Evolutionary conservation across 768 basidiomycete species (phyloP).

Genomic region (Lactarius akahatsu): DNA sequence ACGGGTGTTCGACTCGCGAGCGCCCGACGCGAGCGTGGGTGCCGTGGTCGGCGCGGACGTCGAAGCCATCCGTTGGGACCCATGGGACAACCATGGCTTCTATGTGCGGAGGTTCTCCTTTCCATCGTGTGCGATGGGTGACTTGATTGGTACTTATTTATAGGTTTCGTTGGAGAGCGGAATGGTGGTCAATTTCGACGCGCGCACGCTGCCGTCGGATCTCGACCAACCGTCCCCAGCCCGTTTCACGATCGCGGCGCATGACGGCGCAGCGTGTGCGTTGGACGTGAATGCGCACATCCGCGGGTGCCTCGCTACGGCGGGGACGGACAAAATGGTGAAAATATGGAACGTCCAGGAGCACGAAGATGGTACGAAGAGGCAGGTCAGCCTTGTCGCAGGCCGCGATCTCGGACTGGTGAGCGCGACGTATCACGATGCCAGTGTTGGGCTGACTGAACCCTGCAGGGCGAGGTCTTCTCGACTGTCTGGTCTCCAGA

Average conservation of each 20-base stretch:
- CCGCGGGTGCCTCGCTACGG: conserved; percentile 88
- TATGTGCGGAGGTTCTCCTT: conserved; percentile 55
- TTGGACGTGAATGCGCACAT: conserved; percentile 91
- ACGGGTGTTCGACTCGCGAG: conserved; percentile 86
- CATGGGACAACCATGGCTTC: conserved; percentile 85
- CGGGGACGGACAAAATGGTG: conserved; percentile 92
- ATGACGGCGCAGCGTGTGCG: conserved; percentile 86
- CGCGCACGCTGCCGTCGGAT: conserved; percentile 73
- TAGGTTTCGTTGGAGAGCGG: conserved; percentile 96
- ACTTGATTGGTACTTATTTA: neutral
- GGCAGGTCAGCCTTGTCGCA: conserved; percentile 78
- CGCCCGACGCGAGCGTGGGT: conserved; percentile 78
- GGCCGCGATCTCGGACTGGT: conserved; percentile 91
- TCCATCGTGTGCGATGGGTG: conserved; percentile 1
- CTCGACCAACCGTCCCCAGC: conserved; percentile 61
- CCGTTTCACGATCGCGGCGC: conserved; percentile 88
- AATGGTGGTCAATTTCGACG: conserved; percentile 89
- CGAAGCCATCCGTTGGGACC: conserved; percentile 94
- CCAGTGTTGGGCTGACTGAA: conserved; percentile 7
- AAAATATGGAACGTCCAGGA: conserved; percentile 93
- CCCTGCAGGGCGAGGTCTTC: conserved; percentile 91
- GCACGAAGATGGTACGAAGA: conserved; percentile 58
- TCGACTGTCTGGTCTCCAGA: conserved; percentile 90
- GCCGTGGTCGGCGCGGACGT: conserved; percentile 88
- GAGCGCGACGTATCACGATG: conserved; percentile 33